phyloP scores from a whole-genome alignment of 495 filamentous ascomycete species.

The Rhypophila decipiens region DNA sequence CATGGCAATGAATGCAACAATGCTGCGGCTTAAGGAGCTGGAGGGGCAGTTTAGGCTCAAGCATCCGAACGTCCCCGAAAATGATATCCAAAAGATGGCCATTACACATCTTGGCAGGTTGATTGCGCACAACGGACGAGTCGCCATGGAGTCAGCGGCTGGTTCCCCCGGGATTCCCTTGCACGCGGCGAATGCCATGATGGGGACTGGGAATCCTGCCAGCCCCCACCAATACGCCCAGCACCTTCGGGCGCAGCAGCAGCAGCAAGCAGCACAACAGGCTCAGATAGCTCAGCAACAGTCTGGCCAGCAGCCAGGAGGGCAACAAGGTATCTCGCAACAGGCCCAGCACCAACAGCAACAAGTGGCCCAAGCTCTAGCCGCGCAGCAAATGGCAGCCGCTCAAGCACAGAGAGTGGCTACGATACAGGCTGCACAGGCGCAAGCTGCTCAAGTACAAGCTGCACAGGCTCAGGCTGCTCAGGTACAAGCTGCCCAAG shows the following conservation, averaged over 20 bases:
- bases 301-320: conserved; percentile 13
- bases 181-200: conserved; percentile 16
- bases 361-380: conserved; percentile 1
- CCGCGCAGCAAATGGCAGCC: background rate
- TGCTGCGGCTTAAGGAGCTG: conserved; percentile 22
- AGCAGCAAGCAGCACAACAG: conserved; percentile 26
- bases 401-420: conserved; percentile 6
- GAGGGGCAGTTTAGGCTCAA: conserved; percentile 29
- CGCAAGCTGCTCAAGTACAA: too few relatives aligned
- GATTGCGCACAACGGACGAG: conserved; percentile 25
- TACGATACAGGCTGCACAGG: conserved; percentile 4
- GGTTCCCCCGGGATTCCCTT: too few relatives aligned
- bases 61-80: conserved; percentile 51
- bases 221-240: conserved; percentile 66
- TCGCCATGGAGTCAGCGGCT: conserved; percentile 61
- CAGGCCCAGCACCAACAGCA: conserved; percentile 10
- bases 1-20: conserved; percentile 11
- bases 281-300: conserved; percentile 11
- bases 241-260: conserved; percentile 65
- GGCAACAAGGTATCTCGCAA: conserved; percentile 12
- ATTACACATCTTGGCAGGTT: conserved; percentile 46
- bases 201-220: conserved; percentile 21
- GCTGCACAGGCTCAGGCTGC: too few relatives aligned
- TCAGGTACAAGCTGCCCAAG: too few relatives aligned
- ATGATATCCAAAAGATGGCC: conserved; percentile 55